phyloP scores from a whole-genome alignment of 495 filamentous ascomycete species.

The Pyrenula massariospora region DNA sequence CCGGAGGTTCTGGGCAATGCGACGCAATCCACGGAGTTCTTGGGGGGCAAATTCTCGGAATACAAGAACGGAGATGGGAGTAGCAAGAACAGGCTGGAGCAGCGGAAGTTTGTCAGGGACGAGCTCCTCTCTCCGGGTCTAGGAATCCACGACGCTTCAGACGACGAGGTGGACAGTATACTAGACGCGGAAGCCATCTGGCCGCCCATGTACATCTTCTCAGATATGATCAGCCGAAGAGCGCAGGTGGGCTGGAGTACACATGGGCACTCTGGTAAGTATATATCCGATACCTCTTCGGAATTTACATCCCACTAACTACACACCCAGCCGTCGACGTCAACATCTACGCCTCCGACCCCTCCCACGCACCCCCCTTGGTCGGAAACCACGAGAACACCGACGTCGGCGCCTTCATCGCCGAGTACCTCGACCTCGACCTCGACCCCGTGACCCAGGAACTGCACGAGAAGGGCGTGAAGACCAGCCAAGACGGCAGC shows the following conservation, averaged over 20 bases:
- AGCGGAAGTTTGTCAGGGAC: slow-evolving; percentile 42
- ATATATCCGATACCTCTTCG: background rate
- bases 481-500: slow-evolving; percentile 8
- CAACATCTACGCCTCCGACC: slow-evolving; percentile 68
- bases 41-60: slow-evolving; percentile 42
- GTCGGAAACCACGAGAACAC: slow-evolving; percentile 91
- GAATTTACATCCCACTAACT: background rate
- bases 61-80: slow-evolving; percentile 31
- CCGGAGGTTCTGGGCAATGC: slow-evolving; percentile 72
- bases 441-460: slow-evolving; percentile 63
- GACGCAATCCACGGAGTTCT: slow-evolving; percentile 63
- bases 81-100: slow-evolving; percentile 11
- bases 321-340: slow-evolving; percentile 56
- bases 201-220: slow-evolving; percentile 48
- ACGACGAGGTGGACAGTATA: slow-evolving; percentile 57
- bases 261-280: slow-evolving; percentile 66
- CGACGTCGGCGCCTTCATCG: slow-evolving; percentile 72
- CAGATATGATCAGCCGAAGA: slow-evolving; percentile 73
- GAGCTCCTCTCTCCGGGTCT: slow-evolving; percentile 53
- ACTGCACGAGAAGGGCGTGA: slow-evolving; percentile 43
- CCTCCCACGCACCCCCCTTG: slow-evolving; percentile 35
- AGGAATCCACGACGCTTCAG: slow-evolving; percentile 61
- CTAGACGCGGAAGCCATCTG: slow-evolving; percentile 34
- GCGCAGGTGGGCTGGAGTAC: slow-evolving; percentile 89
- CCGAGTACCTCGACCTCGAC: slow-evolving; percentile 69